Percentiles rank a stretch among this genome's conserved stretches.
Conservation (phyloP, 2,329 filamentous ascomycete species). For the Neofusicoccum sp. region DNA sequence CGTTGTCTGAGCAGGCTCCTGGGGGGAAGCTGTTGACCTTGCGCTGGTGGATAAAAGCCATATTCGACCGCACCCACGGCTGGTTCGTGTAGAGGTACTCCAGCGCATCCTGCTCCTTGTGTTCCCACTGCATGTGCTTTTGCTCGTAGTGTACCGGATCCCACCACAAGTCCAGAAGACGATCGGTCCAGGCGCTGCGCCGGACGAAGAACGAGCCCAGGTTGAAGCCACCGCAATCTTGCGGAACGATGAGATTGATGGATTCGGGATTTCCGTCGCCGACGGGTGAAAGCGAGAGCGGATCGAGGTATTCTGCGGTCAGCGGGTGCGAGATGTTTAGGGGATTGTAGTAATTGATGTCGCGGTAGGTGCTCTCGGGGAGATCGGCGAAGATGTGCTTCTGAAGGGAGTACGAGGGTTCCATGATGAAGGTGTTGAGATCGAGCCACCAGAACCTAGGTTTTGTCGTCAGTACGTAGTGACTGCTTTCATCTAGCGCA, state of each 20-base stretch:
- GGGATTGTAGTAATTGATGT: slow-evolving; percentile 95
- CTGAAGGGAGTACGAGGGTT: slow-evolving; percentile 85
- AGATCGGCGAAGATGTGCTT: slow-evolving; percentile 85
- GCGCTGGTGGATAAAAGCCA: slow-evolving; percentile 86
- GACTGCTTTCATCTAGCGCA: background rate
- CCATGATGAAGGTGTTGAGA: slow-evolving; percentile 97
- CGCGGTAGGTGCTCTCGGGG: slow-evolving; percentile 74
- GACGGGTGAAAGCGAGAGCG: slow-evolving; percentile 65
- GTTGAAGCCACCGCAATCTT: slow-evolving; percentile 96
- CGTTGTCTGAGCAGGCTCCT: slow-evolving; percentile 75
- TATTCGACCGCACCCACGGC: slow-evolving; percentile 86
- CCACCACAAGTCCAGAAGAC: slow-evolving; percentile 95
- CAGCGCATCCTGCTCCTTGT: slow-evolving; percentile 95
- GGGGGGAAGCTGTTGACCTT: slow-evolving; percentile 92
- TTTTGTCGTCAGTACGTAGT: background rate
- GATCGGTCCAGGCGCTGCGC: slow-evolving; percentile 84
- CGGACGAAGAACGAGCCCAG: slow-evolving; percentile 91
- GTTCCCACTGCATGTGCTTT: slow-evolving; percentile 98
- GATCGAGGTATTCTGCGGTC: slow-evolving; percentile 71
- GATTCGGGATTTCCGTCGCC: slow-evolving; percentile 77
- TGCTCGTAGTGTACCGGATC: slow-evolving; percentile 97
- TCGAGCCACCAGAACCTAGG: slow-evolving; percentile 99
- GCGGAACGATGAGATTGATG: slow-evolving; percentile 82
- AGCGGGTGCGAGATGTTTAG: slow-evolving; percentile 88
- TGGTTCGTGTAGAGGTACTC: slow-evolving; percentile 89